Conservation (phyloP, 495 filamentous ascomycete genomes). For the Cercophora samala region DNA sequence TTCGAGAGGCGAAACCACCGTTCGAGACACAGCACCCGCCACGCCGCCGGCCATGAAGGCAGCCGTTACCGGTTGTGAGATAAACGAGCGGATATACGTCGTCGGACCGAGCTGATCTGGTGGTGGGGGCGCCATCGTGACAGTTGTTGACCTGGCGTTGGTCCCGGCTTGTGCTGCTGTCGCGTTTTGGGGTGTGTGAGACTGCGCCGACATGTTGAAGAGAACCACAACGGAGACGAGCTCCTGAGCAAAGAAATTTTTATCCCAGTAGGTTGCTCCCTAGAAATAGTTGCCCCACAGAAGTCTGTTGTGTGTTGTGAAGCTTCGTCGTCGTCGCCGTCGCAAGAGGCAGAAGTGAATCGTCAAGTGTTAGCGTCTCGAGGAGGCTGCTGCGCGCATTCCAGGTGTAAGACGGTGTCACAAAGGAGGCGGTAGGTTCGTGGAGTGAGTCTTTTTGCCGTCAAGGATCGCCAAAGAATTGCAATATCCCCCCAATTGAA, state of each 20-base stretch:
- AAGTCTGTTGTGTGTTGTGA: neutral
- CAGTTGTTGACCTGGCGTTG: neutral
- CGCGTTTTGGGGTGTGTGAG: slow-evolving; percentile 10
- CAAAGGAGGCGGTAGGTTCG: neutral
- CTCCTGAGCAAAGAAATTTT: neutral
- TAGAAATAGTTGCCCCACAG: neutral
- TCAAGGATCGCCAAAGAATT: neutral
- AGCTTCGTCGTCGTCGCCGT: neutral
- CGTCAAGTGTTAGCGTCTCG: neutral
- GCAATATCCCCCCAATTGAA: neutral
- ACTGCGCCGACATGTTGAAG: slow-evolving; percentile 30
- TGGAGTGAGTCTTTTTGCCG: neutral
- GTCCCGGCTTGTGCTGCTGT: neutral
- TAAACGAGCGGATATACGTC: slow-evolving; percentile 41
- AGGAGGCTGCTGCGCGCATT: slow-evolving; percentile 7
- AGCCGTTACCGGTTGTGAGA: slow-evolving; percentile 77
- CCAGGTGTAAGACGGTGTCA: slow-evolving; percentile 13
- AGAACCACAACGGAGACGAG: slow-evolving; percentile 9
- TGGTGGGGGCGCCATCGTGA: slow-evolving; percentile 14
- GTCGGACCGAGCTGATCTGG: slow-evolving; percentile 16
- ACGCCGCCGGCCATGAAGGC: slow-evolving; percentile 96
- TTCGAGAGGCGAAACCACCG: slow-evolving; percentile 93
- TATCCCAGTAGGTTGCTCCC: neutral
- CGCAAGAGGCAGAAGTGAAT: neutral
- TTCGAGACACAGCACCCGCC: slow-evolving; percentile 93